Evolutionary conservation across 1,139 yeast species (phyloP).

Genomic region (Magnusiomyces fungicola): DNA sequence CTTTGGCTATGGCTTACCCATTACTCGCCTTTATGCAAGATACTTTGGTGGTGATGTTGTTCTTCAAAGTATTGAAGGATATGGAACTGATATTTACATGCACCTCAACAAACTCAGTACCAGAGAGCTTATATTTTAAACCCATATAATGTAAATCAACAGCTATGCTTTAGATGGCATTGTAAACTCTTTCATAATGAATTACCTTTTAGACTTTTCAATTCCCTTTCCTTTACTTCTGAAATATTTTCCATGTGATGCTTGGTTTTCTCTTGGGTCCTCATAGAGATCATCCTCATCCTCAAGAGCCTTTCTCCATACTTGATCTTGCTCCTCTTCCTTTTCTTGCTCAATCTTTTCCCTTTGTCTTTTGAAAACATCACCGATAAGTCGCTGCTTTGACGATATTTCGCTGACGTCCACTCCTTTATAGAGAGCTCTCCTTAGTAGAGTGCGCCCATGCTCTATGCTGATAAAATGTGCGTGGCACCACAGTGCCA

Average conservation of each 20-base stretch:
- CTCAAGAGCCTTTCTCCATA: not conserved
- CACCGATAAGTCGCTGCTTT: not conserved
- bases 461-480: not conserved
- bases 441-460: not conserved
- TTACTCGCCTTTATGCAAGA: conserved; percentile 65
- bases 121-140: conserved; percentile 14
- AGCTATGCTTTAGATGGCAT: too few relatives aligned
- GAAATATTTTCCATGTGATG: too few relatives aligned
- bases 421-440: not conserved
- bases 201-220: too few relatives aligned
- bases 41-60: conserved; percentile 77
- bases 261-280: not conserved
- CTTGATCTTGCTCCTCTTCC: not conserved
- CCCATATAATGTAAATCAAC: too few relatives aligned
- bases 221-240: too few relatives aligned
- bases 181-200: too few relatives aligned
- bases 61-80: conserved; percentile 75
- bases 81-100: conserved; percentile 74
- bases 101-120: conserved; percentile 51
- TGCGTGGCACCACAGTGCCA: not conserved
- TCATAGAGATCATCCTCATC: not conserved
- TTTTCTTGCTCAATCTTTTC: not conserved
- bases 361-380: not conserved
- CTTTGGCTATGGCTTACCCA: conserved; percentile 74
- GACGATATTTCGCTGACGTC: not conserved